phyloP scores from a whole-genome alignment of 139 green algal species.

The Chloropicon primus region DNA sequence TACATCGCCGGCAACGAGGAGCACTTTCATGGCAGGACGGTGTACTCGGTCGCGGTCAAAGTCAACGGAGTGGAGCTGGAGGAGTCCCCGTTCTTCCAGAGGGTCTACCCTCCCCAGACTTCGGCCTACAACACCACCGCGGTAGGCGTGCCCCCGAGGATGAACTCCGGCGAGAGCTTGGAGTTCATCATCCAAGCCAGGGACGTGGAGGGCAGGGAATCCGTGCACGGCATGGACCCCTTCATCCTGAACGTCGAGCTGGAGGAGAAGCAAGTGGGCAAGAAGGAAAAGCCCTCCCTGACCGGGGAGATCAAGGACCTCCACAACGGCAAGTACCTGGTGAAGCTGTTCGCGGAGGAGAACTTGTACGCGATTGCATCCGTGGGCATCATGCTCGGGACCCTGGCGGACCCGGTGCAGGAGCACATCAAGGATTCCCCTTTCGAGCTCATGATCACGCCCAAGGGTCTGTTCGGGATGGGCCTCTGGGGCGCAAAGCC shows the following conservation, averaged over 20 bases:
- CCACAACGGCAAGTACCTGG: slow-evolving; percentile 7
- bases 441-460: slow-evolving; percentile 1
- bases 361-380: slow-evolving; percentile 1
- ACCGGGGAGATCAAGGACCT: slow-evolving; percentile 8
- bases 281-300: neutral
- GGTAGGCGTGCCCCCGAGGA: neutral
- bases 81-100: slow-evolving; percentile 11
- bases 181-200: slow-evolving; percentile 9
- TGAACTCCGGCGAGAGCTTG: slow-evolving; percentile 7
- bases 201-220: neutral
- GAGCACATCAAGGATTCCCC: neutral
- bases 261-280: neutral
- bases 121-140: neutral
- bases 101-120: neutral
- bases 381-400: neutral
- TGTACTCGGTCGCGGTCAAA: slow-evolving; percentile 2
- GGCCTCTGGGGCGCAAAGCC: slow-evolving; percentile 4
- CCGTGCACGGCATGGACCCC: slow-evolving; percentile 3
- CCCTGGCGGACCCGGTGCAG: neutral
- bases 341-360: slow-evolving; percentile 8
- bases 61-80: neutral
- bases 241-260: slow-evolving; percentile 8
- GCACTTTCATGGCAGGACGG: slow-evolving; percentile 1
- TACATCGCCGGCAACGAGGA: slow-evolving; percentile 6
- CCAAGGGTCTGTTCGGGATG: slow-evolving; percentile 9